Conservation (phyloP, 2,329 filamentous ascomycete species). For the Neonectria ditissima region DNA sequence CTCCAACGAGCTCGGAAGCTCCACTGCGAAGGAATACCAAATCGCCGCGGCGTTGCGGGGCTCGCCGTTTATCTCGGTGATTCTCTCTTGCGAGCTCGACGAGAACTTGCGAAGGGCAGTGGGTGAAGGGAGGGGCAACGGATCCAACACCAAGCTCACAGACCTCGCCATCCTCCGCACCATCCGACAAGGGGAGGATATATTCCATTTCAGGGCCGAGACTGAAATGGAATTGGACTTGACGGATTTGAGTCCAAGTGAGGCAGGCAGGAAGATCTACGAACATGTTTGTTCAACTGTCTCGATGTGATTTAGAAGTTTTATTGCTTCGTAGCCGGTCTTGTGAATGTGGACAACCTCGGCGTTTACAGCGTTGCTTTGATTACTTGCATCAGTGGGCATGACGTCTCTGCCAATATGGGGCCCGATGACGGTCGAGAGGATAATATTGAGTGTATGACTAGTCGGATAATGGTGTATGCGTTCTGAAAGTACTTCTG, state of each 20-base stretch:
- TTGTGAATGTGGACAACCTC: no score
- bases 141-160: conserved; percentile 7
- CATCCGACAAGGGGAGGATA: conserved; percentile 10
- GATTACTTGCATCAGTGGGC: no score
- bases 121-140: neutral
- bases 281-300: neutral
- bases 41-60: neutral
- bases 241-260: neutral
- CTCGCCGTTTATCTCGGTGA: conserved; percentile 5
- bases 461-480: no score
- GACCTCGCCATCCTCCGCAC: neutral
- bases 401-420: no score
- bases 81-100: neutral
- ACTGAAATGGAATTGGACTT: conserved; percentile 14
- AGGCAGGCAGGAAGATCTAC: neutral
- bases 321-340: no score
- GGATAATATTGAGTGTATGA: no score
- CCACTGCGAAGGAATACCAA: conserved; percentile 4
- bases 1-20: conserved; percentile 1
- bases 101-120: conserved; percentile 5
- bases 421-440: no score
- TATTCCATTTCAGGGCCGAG: conserved; percentile 7
- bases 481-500: no score
- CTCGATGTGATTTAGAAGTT: neutral
- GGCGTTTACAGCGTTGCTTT: no score